Conservation (phyloP, 805 yeast genomes). For the Kluyveromyces nonfermentans region DNA sequence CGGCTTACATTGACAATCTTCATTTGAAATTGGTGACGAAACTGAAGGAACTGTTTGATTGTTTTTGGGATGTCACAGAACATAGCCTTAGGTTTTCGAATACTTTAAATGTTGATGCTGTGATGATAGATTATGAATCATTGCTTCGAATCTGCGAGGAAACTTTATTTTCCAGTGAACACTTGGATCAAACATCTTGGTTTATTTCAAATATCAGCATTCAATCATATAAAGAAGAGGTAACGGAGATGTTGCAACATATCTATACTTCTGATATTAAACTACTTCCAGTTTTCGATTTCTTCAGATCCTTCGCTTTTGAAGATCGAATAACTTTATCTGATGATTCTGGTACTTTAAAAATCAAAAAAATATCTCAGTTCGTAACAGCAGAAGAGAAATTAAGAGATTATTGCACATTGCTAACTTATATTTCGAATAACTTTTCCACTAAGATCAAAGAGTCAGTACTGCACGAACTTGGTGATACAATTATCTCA, state of each 20-base stretch:
- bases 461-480: not conserved
- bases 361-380: not conserved
- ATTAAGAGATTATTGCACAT: conserved; percentile 1
- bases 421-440: conserved; percentile 6
- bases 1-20: conserved; percentile 18
- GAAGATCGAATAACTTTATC: not conserved
- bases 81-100: conserved; percentile 10
- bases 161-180: conserved; percentile 12
- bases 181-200: conserved; percentile 18
- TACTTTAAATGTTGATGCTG: conserved; percentile 6
- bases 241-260: conserved; percentile 10
- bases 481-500: conserved; percentile 15
- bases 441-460: not conserved
- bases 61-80: conserved; percentile 19
- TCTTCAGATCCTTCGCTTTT: conserved; percentile 9
- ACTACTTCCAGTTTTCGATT: conserved; percentile 6
- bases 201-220: conserved; percentile 16
- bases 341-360: not conserved
- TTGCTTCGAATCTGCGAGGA: conserved; percentile 13
- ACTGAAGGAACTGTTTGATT: conserved; percentile 11
- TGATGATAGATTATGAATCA: conserved; percentile 12
- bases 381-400: not conserved
- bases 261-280: conserved; percentile 13
- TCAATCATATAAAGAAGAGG: conserved; percentile 16
- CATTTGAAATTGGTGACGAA: conserved; percentile 17